Conservation (phyloP, 2,329 filamentous ascomycete species). For the Fusarium falciforme region DNA sequence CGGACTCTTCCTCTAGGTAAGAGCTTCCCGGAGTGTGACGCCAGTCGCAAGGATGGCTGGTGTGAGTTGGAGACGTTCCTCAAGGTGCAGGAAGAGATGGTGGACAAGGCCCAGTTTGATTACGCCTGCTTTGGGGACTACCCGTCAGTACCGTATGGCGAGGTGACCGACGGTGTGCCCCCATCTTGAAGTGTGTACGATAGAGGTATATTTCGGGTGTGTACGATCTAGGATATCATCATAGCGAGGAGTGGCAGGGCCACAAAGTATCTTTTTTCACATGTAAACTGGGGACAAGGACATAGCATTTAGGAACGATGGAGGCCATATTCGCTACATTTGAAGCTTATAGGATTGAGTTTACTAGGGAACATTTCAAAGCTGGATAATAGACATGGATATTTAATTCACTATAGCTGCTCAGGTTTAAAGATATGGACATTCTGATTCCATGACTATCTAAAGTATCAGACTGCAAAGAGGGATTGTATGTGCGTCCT, state of each 20-base stretch:
- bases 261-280: background rate
- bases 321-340: background rate
- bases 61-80: conserved; percentile 79
- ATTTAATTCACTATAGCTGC: background rate
- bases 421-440: conserved; percentile 10
- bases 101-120: conserved; percentile 69
- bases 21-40: conserved; percentile 74
- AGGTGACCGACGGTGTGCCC: conserved; percentile 54
- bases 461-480: conserved; percentile 27
- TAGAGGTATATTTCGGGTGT: background rate
- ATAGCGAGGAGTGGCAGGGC: background rate
- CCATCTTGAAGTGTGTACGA: conserved; percentile 21
- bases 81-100: conserved; percentile 68
- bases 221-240: conserved; percentile 8
- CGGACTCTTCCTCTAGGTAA: conserved; percentile 75
- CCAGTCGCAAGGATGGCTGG: conserved; percentile 76
- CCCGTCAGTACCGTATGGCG: conserved; percentile 49
- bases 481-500: conserved; percentile 31
- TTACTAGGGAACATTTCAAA: background rate
- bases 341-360: background rate
- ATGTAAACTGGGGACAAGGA: background rate
- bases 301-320: background rate
- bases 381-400: background rate
- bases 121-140: conserved; percentile 73
- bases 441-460: conserved; percentile 34